Evolutionary conservation across 257 asterid genomes (phyloP).

Genomic region (Handroanthus guayacan): DNA sequence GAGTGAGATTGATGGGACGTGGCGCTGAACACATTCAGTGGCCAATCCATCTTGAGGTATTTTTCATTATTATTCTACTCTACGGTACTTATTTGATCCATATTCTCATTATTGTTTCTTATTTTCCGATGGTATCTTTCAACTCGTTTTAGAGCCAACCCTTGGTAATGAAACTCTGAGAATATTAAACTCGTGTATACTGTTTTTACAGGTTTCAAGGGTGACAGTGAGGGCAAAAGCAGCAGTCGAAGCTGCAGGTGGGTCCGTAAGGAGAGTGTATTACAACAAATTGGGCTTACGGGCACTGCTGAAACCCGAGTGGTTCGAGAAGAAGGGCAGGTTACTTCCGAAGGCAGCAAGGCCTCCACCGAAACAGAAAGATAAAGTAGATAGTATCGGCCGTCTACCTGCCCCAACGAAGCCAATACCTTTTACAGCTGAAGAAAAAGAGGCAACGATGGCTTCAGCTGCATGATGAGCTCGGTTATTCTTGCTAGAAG

Average conservation of each 20-base stretch:
- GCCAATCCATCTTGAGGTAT: constrained; percentile 98
- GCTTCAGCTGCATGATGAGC: constrained; percentile 43
- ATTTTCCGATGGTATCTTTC: too few relatives aligned
- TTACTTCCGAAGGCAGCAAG: constrained; percentile 88
- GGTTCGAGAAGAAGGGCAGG: constrained; percentile 97
- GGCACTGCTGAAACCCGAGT: constrained; percentile 90
- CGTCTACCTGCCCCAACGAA: constrained; percentile 93
- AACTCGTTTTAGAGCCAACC: too few relatives aligned
- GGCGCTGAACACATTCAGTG: constrained; percentile 77
- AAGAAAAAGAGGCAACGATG: constrained; percentile 57
- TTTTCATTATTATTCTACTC: neutral
- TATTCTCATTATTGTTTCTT: neutral
- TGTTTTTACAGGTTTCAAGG: constrained; percentile 72
- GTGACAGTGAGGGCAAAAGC: constrained; percentile 93
- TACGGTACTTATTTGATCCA: neutral
- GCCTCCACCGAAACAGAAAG: constrained; percentile 88
- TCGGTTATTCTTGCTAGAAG: neutral
- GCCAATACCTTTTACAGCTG: constrained; percentile 70
- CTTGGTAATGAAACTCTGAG: neutral
- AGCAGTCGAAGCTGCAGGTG: constrained; percentile 94
- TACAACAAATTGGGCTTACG: constrained; percentile 87
- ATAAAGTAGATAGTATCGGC: constrained; percentile 90
- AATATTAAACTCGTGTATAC: neutral
- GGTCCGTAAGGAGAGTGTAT: constrained; percentile 86
- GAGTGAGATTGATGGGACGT: constrained; percentile 94